A percentile compares a stretch with the other conserved stretches of the same genome.
Evolutionary conservation across 2,329 filamentous ascomycete species (phyloP).

Genomic region (Sordariomycetes sp.): DNA sequence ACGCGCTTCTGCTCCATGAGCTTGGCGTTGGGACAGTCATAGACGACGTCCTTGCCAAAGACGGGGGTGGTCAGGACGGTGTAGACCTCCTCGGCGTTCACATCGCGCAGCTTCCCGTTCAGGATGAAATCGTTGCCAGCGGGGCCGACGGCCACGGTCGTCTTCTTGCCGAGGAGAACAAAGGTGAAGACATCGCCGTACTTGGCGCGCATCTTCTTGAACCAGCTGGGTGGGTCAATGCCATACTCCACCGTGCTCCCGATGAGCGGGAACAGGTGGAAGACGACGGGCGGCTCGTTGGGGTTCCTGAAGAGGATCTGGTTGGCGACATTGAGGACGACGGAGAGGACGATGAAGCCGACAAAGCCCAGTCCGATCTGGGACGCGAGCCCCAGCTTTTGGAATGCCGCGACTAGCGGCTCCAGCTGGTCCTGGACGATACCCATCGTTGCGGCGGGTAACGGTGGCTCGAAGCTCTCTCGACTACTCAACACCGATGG

Average conservation of each 20-base stretch:
- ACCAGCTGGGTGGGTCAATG: conserved; percentile 87
- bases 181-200: conserved; percentile 88
- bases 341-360: conserved; percentile 34
- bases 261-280: conserved; percentile 71
- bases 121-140: conserved; percentile 84
- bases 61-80: conserved; percentile 58
- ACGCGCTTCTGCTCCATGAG: conserved; percentile 97
- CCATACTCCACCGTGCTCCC: conserved; percentile 90
- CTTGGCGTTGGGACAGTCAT: conserved; percentile 82
- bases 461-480: background rate
- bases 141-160: conserved; percentile 71
- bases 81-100: conserved; percentile 86
- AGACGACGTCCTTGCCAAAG: conserved; percentile 78
- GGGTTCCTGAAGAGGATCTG: conserved; percentile 74
- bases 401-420: conserved; percentile 35
- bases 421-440: conserved; percentile 30
- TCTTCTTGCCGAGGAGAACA: conserved; percentile 76
- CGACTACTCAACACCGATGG: background rate
- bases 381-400: conserved; percentile 28
- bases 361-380: conserved; percentile 8
- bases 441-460: conserved; percentile 35
- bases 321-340: conserved; percentile 65
- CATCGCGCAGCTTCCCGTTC: conserved; percentile 80
- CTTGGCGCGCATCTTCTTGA: conserved; percentile 63
- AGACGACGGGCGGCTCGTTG: conserved; percentile 69